A percentile compares a stretch with the other conserved stretches of the same genome.
Conservation (phyloP, 768 basidiomycete species). For the Strobilomyces confusus region DNA sequence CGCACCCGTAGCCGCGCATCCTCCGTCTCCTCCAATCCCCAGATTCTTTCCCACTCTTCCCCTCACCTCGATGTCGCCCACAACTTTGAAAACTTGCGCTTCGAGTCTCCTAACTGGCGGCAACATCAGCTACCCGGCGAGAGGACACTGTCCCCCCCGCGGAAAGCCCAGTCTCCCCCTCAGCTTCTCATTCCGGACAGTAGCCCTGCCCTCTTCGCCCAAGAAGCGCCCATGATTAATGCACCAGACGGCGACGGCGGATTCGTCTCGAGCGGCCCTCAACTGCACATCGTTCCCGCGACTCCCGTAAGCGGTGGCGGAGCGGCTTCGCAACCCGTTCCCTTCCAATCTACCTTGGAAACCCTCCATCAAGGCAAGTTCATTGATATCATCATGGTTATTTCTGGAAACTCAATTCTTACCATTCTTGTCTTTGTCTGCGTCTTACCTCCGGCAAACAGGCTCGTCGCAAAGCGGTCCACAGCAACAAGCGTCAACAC, state of each 20-base stretch:
- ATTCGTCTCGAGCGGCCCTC: conserved; percentile 48
- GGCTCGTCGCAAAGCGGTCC: conserved; percentile 29
- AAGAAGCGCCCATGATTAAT: conserved; percentile 50
- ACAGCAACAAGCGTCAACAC: conserved; percentile 33
- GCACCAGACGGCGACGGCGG: conserved; percentile 57
- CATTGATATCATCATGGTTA: conserved; percentile 29
- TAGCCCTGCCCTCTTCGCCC: conserved; percentile 41
- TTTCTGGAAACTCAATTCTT: conserved; percentile 31
- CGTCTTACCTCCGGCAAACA: conserved; percentile 27
- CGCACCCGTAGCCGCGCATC: conserved; percentile 57
- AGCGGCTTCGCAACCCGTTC: conserved; percentile 40
- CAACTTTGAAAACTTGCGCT: conserved; percentile 59
- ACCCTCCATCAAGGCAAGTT: conserved; percentile 53
- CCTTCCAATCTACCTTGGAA: conserved; percentile 50
- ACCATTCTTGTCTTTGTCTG: conserved; percentile 22
- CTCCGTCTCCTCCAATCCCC: conserved; percentile 59
- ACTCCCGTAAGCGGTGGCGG: conserved; percentile 71
- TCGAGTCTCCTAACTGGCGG: conserved; percentile 62
- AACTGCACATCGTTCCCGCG: conserved; percentile 77
- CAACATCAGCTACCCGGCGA: conserved; percentile 44
- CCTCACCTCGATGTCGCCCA: conserved; percentile 54
- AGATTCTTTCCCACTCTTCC: conserved; percentile 41
- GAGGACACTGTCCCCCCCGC: conserved; percentile 35
- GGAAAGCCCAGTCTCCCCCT: conserved; percentile 65
- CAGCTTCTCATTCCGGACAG: conserved; percentile 54